Percentiles rank a stretch among this genome's conserved stretches.
Evolutionary conservation across 2,329 filamentous ascomycete genomes (phyloP).

Genomic region (Metarhizium humberi): DNA sequence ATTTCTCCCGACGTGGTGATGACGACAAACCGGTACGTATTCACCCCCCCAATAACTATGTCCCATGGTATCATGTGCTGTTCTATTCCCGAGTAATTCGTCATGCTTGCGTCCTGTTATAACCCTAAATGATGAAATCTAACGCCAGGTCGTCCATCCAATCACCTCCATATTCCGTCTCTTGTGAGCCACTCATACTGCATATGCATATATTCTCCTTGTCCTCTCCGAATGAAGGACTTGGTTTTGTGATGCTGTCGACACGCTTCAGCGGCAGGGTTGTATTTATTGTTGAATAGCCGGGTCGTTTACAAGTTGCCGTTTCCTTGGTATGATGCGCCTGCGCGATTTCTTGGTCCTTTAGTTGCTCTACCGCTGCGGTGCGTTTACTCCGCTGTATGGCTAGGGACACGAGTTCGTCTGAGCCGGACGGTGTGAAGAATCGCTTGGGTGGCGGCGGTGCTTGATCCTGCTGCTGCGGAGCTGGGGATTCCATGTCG

Average conservation of each 20-base stretch:
- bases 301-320: not conserved
- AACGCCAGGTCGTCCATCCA: conserved; percentile 28
- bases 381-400: conserved; percentile 25
- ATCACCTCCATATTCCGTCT: conserved; percentile 28
- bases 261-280: not conserved
- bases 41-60: not conserved
- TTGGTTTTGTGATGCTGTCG: not conserved
- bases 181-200: conserved; percentile 20
- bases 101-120: not conserved
- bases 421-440: conserved; percentile 27
- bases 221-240: conserved; percentile 1
- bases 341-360: conserved; percentile 16
- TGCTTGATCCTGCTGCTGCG: conserved; percentile 8
- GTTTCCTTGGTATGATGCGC: not conserved
- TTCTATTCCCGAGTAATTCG: not conserved
- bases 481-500: not conserved
- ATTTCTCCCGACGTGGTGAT: not conserved
- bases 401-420: conserved; percentile 24
- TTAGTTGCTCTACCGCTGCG: conserved; percentile 20
- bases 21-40: not conserved
- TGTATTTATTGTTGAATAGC: not conserved
- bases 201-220: conserved; percentile 16
- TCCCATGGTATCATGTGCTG: not conserved
- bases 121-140: conserved; percentile 15
- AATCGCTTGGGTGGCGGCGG: conserved; percentile 17